Evolutionary conservation across 495 filamentous ascomycete species (phyloP), one percentile per base, ranked within the genome.

Genomic region (Gamarada debralockiae): DNA sequence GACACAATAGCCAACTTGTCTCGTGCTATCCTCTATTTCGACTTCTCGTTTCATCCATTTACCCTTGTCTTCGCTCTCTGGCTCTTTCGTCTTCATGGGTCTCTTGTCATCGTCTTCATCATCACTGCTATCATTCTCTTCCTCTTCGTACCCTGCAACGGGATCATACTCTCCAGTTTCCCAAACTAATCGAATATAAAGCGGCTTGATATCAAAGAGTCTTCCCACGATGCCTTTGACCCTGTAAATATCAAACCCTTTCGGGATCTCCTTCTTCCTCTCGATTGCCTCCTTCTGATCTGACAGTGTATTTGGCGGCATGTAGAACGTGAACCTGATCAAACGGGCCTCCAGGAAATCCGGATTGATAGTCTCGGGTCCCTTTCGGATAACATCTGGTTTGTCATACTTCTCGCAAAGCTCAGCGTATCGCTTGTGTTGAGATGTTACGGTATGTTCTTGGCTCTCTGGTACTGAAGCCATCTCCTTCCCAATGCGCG

Each of bases 131-230:
- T 77, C 80, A 56, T 78, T 74, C 57, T 73, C 81, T 44, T 74
- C 77, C 17, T 79, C 81, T 54, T 82, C 81, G 59, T 80, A 81
- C 44, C 77, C 78, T 15, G 72, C 79, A 27, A 87, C 80, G 1
- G 88, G 87, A 70, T 95, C 89, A 80, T 82, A 85, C 65, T 95
- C 86, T 47, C 88, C 84, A 15, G 89, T 92, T 69, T 93, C 86
- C 83, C 83, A 89, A 12, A 90, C 68, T 49, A 98, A 60, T 52
- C 76, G 73, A 42, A 92, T 67, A 33, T 70, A 66, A 59, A 87
- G 73, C 10, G 89, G 85, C 40, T 67, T 62, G 23, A 90, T 60
- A 7, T 72, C 73, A 65, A 95, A 92, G 56, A 86, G 63, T 50
- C 79, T 81, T 5, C 84, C 86, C 0, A 86, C 85, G 14, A 95